Conservation (phyloP, 192 early-diverging fungal species). For the Coemansia nantahalensis region DNA sequence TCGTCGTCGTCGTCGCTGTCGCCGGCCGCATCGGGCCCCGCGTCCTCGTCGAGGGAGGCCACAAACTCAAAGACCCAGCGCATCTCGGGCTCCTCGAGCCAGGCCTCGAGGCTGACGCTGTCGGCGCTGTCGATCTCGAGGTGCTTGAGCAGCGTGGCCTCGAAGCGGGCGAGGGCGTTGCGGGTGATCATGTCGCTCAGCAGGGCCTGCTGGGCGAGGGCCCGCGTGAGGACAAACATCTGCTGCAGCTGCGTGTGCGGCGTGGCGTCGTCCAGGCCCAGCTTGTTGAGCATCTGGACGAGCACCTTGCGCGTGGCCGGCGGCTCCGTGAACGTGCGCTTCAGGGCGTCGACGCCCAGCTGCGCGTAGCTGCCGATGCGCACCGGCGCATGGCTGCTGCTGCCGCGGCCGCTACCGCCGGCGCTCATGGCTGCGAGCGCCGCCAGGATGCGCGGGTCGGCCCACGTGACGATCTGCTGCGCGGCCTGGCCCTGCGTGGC, state of each 20-base stretch:
- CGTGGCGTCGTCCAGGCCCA: conserved; percentile 43
- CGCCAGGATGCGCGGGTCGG: conserved; percentile 67
- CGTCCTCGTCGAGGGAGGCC: conserved; percentile 24
- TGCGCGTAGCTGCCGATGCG: conserved; percentile 36
- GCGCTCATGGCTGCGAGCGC: conserved; percentile 37
- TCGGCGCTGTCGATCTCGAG: conserved; percentile 51
- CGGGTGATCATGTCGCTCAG: conserved; percentile 56
- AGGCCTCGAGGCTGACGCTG: conserved; percentile 37
- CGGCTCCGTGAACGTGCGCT: conserved; percentile 41
- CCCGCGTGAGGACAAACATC: conserved; percentile 45
- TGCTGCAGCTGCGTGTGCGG: conserved; percentile 38
- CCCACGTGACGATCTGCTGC: conserved; percentile 76
- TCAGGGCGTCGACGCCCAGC: conserved; percentile 66
- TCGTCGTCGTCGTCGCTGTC: conserved; percentile 12
- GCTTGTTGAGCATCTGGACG: conserved; percentile 60
- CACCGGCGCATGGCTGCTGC: conserved; percentile 3
- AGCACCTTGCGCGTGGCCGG: conserved; percentile 62
- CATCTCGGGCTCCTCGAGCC: conserved; percentile 54
- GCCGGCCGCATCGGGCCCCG: background rate
- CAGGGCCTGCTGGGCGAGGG: conserved; percentile 47
- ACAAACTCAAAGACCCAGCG: conserved; percentile 48
- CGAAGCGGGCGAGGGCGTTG: conserved; percentile 59
- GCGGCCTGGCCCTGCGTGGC: conserved; percentile 58
- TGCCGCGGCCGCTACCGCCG: background rate
- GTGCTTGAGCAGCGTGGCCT: conserved; percentile 55